phyloP scores from a whole-genome alignment of 73 alveolate species.

The Blepharisma japonicum region DNA sequence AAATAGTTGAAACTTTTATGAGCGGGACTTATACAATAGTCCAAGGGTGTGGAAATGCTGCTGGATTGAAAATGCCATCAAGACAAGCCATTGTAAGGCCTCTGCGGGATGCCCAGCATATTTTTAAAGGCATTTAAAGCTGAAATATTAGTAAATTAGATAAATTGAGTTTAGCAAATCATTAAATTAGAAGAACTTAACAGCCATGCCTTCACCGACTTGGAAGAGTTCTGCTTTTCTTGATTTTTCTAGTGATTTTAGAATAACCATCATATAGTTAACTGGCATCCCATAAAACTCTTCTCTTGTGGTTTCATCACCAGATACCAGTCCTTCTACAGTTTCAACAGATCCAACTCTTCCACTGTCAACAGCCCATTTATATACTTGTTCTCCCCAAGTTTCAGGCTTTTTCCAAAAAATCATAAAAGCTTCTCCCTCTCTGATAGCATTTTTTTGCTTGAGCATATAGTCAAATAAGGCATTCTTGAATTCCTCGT shows the following conservation, averaged over 20 bases:
- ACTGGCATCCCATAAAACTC: constrained; percentile 29
- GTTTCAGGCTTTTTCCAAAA: constrained; percentile 26
- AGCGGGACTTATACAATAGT: too few species aligned
- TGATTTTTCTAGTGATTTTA: constrained; percentile 10
- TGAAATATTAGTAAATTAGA: too few species aligned
- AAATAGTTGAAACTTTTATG: too few species aligned
- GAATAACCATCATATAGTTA: not conserved
- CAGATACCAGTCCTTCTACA: constrained; percentile 28
- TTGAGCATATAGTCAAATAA: not conserved
- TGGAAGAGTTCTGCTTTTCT: constrained; percentile 14
- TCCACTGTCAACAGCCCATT: constrained; percentile 5
- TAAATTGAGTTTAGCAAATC: too few species aligned
- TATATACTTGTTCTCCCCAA: constrained; percentile 12
- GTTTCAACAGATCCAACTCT: constrained; percentile 25
- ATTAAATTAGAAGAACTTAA: constrained; percentile 2
- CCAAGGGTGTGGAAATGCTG: too few species aligned
- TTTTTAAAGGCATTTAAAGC: too few species aligned
- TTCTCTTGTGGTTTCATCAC: constrained; percentile 18
- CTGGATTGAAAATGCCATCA: too few species aligned
- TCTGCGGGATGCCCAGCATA: too few species aligned
- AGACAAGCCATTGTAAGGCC: too few species aligned
- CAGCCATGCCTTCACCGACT: constrained; percentile 12
- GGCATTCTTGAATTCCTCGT: not conserved
- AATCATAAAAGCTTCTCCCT: not conserved
- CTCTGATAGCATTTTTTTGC: not conserved